Evolutionary conservation across 2,329 filamentous ascomycete species (phyloP).

Genomic region (Biscogniauxia sp.): DNA sequence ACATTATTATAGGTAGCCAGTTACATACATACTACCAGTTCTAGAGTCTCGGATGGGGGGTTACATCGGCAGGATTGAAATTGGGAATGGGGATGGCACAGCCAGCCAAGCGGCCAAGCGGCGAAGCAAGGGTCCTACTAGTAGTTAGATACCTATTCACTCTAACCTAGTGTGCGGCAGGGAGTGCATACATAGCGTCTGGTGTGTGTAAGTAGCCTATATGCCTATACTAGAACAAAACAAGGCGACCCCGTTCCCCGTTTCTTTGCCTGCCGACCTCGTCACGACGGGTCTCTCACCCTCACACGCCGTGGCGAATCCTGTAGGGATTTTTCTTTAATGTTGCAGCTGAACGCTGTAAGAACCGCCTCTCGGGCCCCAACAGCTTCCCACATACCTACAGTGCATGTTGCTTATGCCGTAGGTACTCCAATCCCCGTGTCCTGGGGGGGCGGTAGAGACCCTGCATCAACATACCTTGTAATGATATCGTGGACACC

Average conservation of each 20-base stretch:
- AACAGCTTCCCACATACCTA: neutral
- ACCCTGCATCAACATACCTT: too few species aligned
- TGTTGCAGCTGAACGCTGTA: neutral
- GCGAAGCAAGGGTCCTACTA: neutral
- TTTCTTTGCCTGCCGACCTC: neutral
- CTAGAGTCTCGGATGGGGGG: neutral
- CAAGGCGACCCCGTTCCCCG: neutral
- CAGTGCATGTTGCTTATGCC: too few species aligned
- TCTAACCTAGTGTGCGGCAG: neutral
- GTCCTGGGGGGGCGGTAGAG: too few species aligned
- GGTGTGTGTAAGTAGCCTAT: neutral
- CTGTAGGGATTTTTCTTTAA: neutral
- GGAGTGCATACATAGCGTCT: too few species aligned
- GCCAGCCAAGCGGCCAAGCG: neutral
- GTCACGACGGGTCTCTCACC: neutral
- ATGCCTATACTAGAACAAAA: neutral
- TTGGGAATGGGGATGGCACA: neutral
- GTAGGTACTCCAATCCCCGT: too few species aligned
- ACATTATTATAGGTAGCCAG: neutral
- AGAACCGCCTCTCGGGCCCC: neutral
- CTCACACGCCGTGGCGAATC: neutral
- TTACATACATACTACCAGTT: too few species aligned
- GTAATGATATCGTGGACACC: too few species aligned
- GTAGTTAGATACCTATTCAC: too few species aligned
- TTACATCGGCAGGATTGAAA: neutral